phyloP scores from a whole-genome alignment of 495 filamentous ascomycete genomes.

The Podospora comata region DNA sequence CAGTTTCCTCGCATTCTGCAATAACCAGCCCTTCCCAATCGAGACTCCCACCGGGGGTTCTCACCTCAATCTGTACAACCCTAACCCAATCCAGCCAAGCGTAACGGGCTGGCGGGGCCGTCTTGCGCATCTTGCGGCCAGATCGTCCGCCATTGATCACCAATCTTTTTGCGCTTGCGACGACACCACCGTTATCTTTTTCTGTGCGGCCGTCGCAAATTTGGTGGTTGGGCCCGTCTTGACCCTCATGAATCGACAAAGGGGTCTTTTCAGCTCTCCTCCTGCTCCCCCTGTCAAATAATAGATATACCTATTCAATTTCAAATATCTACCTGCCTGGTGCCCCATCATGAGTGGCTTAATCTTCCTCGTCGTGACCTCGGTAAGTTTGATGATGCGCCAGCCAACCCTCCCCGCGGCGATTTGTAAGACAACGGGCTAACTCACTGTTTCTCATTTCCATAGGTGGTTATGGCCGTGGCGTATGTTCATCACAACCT shows the following conservation, averaged over 20 bases:
- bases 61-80: neutral
- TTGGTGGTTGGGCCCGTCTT: neutral
- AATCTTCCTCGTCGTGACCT: constrained; percentile 23
- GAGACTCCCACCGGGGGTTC: neutral
- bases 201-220: neutral
- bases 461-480: constrained; percentile 79
- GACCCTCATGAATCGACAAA: constrained; percentile 14
- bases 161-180: neutral
- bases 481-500: constrained; percentile 60
- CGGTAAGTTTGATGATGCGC: constrained; percentile 16
- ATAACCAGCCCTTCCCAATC: neutral
- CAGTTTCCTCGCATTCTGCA: neutral
- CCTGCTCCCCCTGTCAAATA: neutral
- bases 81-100: constrained; percentile 14
- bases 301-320: neutral
- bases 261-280: no score
- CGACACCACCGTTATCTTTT: neutral
- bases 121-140: constrained; percentile 2
- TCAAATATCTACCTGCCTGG: neutral
- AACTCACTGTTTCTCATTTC: constrained; percentile 10
- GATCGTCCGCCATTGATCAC: neutral
- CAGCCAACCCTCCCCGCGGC: neutral
- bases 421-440: constrained; percentile 19
- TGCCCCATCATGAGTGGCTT: constrained; percentile 16
- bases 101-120: constrained; percentile 9